Percentiles rank a stretch among this genome's conserved stretches.
These are phyloP conservation scores for Anisodus acutangulus DNA, from an alignment of 257 asterid species.

Conservation along the genomic window DNA sequence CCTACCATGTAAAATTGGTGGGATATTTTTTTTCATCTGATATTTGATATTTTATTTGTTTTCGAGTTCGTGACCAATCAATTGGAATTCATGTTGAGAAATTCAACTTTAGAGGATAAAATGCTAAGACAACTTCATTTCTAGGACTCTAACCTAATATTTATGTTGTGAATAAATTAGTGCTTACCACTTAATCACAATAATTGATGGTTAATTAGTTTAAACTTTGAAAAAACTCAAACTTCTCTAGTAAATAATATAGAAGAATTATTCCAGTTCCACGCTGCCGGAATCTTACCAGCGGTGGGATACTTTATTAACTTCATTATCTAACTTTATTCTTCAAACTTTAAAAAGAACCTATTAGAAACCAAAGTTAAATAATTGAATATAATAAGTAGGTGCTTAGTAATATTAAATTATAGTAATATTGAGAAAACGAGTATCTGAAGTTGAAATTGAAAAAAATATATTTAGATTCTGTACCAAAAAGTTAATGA, in stretches of 20 bases:
- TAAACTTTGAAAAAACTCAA: background rate
- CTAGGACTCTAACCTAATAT: background rate
- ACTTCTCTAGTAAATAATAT: background rate
- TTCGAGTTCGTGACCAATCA: background rate
- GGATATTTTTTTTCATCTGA: background rate
- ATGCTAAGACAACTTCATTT: background rate
- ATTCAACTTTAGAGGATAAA: background rate
- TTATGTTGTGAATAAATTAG: background rate
- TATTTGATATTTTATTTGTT: background rate
- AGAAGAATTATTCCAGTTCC: background rate
- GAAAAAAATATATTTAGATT: background rate
- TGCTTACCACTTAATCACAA: background rate
- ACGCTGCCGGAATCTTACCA: background rate
- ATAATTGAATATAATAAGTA: background rate
- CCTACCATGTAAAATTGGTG: conserved; percentile 16
- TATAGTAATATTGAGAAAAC: too few species aligned
- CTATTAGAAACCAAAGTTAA: background rate
- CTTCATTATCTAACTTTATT: background rate
- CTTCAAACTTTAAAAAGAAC: background rate
- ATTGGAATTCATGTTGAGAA: background rate
- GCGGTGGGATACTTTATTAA: conserved; percentile 2
- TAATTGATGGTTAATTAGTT: background rate
- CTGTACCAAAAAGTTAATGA: background rate
- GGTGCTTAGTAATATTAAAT: background rate
- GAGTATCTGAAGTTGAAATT: background rate